phyloP scores from a whole-genome alignment of 1,284 basidiomycete genomes.

The Xerocomus minutiporus region DNA sequence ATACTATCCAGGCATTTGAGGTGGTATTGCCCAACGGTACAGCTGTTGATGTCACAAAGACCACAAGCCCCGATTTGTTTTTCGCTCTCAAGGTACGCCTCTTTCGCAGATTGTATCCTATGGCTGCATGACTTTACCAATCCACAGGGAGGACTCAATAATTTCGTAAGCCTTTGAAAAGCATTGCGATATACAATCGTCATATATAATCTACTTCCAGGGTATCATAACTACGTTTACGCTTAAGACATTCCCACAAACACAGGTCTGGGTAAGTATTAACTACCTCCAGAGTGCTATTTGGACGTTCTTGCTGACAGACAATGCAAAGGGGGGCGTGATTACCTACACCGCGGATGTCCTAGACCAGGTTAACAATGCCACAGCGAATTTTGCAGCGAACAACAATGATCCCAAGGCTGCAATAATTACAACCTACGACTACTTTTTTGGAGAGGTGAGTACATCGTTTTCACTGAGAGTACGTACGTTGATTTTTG shows the following conservation, averaged over 20 bases:
- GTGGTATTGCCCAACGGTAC: conserved; percentile 47
- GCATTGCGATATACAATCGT: background rate
- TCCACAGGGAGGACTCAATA: conserved; percentile 52
- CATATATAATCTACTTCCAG: conserved; percentile 26
- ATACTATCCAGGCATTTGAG: conserved; percentile 44
- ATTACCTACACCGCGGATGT: conserved; percentile 37
- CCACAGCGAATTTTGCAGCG: conserved; percentile 29
- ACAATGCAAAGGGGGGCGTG: conserved; percentile 45
- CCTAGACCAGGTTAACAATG: conserved; percentile 1
- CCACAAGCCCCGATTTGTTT: conserved; percentile 40
- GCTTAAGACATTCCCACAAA: conserved; percentile 49
- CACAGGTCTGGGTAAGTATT: conserved; percentile 50
- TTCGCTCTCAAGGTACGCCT: conserved; percentile 42
- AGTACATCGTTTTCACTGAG: background rate
- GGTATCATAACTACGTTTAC: conserved; percentile 59
- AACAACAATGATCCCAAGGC: conserved; percentile 51
- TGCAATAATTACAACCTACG: conserved; percentile 41
- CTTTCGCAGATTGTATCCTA: background rate
- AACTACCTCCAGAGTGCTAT: background rate
- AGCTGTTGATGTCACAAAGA: conserved; percentile 36
- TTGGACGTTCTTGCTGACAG: background rate
- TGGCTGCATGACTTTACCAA: background rate
- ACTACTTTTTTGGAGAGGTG: conserved; percentile 29
- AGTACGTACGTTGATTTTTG: background rate
- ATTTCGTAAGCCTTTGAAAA: conserved; percentile 42